Evolutionary conservation across 306 rosid genomes (phyloP).

Genomic region (barrel medic (Medicago truncatula)): DNA sequence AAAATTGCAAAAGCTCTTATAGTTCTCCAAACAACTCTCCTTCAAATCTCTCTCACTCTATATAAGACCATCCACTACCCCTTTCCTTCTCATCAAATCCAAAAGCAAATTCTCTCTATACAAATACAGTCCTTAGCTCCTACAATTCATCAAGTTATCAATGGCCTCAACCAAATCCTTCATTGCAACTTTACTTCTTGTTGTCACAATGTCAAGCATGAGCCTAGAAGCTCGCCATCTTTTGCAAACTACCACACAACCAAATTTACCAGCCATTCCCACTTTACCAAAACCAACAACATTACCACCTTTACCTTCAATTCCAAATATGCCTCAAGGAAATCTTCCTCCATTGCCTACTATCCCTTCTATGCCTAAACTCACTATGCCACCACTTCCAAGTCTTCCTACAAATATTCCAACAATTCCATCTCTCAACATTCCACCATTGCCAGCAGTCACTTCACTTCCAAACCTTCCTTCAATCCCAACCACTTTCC

Average conservation of each 20-base stretch:
- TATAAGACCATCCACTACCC: conserved; percentile 13
- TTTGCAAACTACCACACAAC: conserved; percentile 41
- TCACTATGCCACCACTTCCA: conserved; percentile 42
- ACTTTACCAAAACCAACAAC: conserved; percentile 29
- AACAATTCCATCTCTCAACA: conserved; percentile 10
- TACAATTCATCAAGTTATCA: conserved; percentile 16
- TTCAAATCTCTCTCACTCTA: neutral
- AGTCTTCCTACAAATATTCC: conserved; percentile 21
- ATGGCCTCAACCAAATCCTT: conserved; percentile 36
- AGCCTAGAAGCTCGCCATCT: conserved; percentile 41
- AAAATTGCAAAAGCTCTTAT: neutral
- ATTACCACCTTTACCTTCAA: conserved; percentile 34
- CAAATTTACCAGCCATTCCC: conserved; percentile 40
- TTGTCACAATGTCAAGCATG: conserved; percentile 40
- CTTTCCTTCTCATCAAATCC: neutral
- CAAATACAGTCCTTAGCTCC: neutral
- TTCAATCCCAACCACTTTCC: conserved; percentile 39
- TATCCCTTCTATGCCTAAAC: conserved; percentile 19
- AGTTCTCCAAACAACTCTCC: neutral
- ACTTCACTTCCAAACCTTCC: conserved; percentile 23
- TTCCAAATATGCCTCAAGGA: conserved; percentile 21
- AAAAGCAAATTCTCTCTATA: neutral
- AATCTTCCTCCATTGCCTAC: conserved; percentile 6
- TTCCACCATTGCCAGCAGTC: conserved; percentile 29
- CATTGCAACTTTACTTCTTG: conserved; percentile 26